Evolutionary conservation across 352 stramenopile genomes (phyloP).

Genomic region (Globisporangium okanoganense): DNA sequence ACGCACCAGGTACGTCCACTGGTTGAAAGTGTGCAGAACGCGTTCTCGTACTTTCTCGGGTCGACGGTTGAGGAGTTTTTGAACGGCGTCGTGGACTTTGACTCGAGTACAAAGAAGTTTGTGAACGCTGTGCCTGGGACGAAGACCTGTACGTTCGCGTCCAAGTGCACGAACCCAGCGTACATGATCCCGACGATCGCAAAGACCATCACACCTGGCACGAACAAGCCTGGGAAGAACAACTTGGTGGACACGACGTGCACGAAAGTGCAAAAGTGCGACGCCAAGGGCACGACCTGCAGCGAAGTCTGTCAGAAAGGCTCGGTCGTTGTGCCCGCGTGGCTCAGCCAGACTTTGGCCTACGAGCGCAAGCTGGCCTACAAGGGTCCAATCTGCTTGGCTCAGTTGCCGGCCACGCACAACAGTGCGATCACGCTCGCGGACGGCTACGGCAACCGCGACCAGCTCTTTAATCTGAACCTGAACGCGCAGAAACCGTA

Average conservation of each 20-base stretch:
- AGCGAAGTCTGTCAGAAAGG: conserved; percentile 58
- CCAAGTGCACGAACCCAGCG: conserved; percentile 37
- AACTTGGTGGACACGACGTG: conserved; percentile 43
- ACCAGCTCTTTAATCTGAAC: conserved; percentile 66
- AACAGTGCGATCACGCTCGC: conserved; percentile 75
- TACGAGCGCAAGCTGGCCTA: conserved; percentile 72
- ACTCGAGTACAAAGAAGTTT: conserved; percentile 22
- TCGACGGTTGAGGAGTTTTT: conserved; percentile 48
- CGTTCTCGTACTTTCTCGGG: conserved; percentile 43
- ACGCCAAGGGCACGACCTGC: conserved; percentile 52
- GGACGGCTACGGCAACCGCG: conserved; percentile 66
- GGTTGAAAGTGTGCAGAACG: conserved; percentile 41
- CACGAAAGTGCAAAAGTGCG: conserved; percentile 44
- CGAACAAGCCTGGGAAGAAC: conserved; percentile 19
- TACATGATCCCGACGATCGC: conserved; percentile 28
- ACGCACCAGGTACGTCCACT: conserved; percentile 25
- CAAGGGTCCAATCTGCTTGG: conserved; percentile 55
- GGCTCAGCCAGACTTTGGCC: conserved; percentile 46
- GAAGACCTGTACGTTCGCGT: conserved; percentile 35
- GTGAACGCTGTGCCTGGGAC: conserved; percentile 25
- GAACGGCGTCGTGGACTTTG: conserved; percentile 31
- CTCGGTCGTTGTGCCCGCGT: conserved; percentile 48
- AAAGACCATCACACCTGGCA: conserved; percentile 19
- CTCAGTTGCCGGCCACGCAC: conserved; percentile 63
- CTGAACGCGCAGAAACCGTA: conserved; percentile 46